Percentiles rank a stretch among this genome's conserved stretches.
Evolutionary conservation across 2,329 filamentous ascomycete genomes (phyloP).

Genomic region (Davidsoniella eucalypti): DNA sequence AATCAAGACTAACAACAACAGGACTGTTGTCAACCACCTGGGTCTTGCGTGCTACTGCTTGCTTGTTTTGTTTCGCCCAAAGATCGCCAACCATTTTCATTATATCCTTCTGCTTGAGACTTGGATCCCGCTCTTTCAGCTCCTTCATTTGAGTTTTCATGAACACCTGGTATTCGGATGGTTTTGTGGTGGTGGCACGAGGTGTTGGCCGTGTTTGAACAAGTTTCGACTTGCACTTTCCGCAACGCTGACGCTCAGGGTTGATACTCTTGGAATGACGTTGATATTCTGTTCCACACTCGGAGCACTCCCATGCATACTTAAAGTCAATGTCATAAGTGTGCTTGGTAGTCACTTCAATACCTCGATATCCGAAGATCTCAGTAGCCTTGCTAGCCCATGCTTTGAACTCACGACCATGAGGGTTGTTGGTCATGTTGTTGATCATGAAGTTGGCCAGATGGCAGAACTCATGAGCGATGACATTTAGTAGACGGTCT

Average conservation of each 20-base stretch:
- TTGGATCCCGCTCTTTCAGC: conserved; percentile 39
- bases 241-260: conserved; percentile 53
- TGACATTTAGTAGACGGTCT: conserved; percentile 64
- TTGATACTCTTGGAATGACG: conserved; percentile 80
- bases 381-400: conserved; percentile 45
- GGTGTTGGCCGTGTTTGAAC: conserved; percentile 69
- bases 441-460: conserved; percentile 81
- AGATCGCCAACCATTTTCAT: conserved; percentile 50
- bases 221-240: conserved; percentile 53
- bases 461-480: conserved; percentile 97
- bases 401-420: conserved; percentile 68
- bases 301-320: conserved; percentile 67
- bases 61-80: conserved; percentile 40
- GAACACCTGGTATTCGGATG: conserved; percentile 32
- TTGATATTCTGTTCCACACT: conserved; percentile 57
- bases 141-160: conserved; percentile 52
- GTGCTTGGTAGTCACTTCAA: conserved; percentile 80
- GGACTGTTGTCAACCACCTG: background rate
- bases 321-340: conserved; percentile 82
- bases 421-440: conserved; percentile 56
- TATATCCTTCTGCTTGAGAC: conserved; percentile 46
- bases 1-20: conserved; percentile 15
- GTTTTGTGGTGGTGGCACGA: conserved; percentile 22
- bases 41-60: background rate
- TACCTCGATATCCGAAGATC: conserved; percentile 42